Conservation (phyloP, 1,284 basidiomycete species). For the Ustilago bromivora region DNA sequence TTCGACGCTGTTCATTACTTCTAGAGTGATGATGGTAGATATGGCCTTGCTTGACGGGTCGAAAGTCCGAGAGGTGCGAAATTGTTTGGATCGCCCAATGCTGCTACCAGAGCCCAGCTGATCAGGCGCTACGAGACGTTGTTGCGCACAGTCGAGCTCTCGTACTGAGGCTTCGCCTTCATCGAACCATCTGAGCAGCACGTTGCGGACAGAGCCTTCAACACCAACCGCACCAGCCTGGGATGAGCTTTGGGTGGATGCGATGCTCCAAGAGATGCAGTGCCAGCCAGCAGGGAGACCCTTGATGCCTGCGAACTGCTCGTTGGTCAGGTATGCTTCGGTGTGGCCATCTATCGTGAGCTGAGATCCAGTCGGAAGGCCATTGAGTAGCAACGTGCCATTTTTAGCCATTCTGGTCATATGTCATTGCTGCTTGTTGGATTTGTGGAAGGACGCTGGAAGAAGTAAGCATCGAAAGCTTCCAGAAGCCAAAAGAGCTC, state of each 20-base stretch:
- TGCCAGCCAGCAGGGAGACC: slow-evolving; percentile 41
- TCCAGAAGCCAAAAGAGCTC: background rate
- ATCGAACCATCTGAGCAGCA: slow-evolving; percentile 24
- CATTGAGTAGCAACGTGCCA: slow-evolving; percentile 25
- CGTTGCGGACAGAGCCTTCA: slow-evolving; percentile 16
- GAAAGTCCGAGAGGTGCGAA: slow-evolving; percentile 10
- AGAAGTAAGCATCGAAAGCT: background rate
- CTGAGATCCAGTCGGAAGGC: slow-evolving; percentile 30
- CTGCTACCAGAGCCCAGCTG: background rate
- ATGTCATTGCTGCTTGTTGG: background rate
- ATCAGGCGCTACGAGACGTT: slow-evolving; percentile 23
- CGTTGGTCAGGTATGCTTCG: slow-evolving; percentile 35
- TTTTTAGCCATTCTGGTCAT: background rate
- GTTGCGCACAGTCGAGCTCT: slow-evolving; percentile 21
- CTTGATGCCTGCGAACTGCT: slow-evolving; percentile 45
- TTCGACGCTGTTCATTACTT: slow-evolving; percentile 28
- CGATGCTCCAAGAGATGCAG: slow-evolving; percentile 40
- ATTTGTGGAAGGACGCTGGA: background rate
- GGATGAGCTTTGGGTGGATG: background rate
- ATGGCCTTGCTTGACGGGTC: background rate
- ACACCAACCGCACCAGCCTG: background rate
- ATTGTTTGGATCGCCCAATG: slow-evolving; percentile 9
- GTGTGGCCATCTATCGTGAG: slow-evolving; percentile 31
- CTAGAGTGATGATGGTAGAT: slow-evolving; percentile 15
- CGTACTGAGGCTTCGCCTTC: slow-evolving; percentile 15